Conservation (phyloP, 257 asterid genomes). For the Penstemon eatonii region DNA sequence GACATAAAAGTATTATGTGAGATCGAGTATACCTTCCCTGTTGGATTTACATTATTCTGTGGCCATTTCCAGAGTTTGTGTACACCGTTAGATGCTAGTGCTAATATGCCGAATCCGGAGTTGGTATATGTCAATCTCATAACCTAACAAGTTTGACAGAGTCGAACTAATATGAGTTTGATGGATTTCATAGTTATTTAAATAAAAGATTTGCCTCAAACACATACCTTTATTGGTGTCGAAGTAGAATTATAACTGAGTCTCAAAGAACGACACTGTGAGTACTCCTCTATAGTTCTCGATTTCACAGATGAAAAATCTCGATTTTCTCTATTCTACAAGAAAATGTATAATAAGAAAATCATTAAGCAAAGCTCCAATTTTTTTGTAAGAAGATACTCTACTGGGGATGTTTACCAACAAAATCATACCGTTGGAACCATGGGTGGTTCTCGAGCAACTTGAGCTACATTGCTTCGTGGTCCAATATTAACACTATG, state of each 20-base stretch:
- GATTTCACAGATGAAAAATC: constrained; percentile 49
- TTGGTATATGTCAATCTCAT: constrained; percentile 57
- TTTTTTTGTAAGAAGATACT: not conserved
- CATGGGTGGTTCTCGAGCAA: constrained; percentile 44
- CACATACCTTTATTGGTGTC: constrained; percentile 45
- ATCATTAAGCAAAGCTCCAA: constrained; percentile 1
- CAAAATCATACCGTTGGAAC: constrained; percentile 43
- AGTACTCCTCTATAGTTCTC: constrained; percentile 51
- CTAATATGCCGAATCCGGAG: constrained; percentile 56
- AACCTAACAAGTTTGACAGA: constrained; percentile 32
- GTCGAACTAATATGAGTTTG: too few relatives aligned
- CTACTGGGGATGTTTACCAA: not conserved
- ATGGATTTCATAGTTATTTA: not conserved
- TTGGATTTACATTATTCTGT: constrained; percentile 43
- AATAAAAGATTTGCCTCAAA: constrained; percentile 8
- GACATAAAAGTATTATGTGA: not conserved
- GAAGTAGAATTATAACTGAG: constrained; percentile 38
- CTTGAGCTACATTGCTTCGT: constrained; percentile 44
- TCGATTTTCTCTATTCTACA: constrained; percentile 55
- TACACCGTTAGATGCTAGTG: constrained; percentile 58
- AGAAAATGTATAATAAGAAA: constrained; percentile 22
- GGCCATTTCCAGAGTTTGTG: constrained; percentile 77
- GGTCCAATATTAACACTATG: constrained; percentile 43
- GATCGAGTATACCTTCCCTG: constrained; percentile 44
- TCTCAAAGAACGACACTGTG: constrained; percentile 59